These are phyloP conservation scores for Fusarium robinianum DNA, from an alignment of 2,329 filamentous ascomycete species.

Conservation along the genomic window DNA sequence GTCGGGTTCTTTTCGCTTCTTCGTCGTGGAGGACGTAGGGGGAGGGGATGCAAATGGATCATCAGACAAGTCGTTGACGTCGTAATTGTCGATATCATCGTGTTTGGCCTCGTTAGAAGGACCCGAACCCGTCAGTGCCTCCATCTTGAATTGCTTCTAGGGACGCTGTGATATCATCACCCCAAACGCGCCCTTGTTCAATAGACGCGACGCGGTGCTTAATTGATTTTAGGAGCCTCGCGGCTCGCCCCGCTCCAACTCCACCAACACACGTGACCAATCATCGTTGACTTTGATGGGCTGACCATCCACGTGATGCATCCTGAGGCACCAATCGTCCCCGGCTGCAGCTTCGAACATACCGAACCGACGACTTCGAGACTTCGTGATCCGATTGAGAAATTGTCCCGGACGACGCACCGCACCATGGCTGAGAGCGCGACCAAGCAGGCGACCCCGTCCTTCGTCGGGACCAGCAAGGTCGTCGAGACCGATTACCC, in stretches of 20 bases:
- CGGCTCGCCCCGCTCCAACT: too few species aligned
- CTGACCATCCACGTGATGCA: constrained; percentile 39
- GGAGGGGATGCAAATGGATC: constrained; percentile 56
- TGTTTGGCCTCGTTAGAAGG: constrained; percentile 37
- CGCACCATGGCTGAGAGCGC: constrained; percentile 46
- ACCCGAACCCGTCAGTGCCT: constrained; percentile 32
- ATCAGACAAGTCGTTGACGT: constrained; percentile 59
- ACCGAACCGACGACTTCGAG: constrained; percentile 33
- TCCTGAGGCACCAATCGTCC: constrained; percentile 39
- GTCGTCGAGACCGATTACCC: constrained; percentile 82
- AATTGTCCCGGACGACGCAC: constrained; percentile 37
- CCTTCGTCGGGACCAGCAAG: constrained; percentile 63
- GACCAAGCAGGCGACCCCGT: constrained; percentile 44
- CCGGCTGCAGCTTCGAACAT: constrained; percentile 32
- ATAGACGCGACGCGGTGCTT: constrained; percentile 34
- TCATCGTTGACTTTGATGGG: constrained; percentile 14
- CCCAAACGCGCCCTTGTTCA: constrained; percentile 18
- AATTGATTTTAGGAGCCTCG: constrained; percentile 26
- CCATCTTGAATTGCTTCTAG: constrained; percentile 4
- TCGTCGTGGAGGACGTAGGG: constrained; percentile 46
- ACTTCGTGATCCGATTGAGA: constrained; percentile 35
- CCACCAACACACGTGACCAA: constrained; percentile 23
- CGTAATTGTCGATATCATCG: constrained; percentile 77
- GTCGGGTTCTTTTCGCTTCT: constrained; percentile 55
- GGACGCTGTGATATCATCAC: not conserved